phyloP scores from a whole-genome alignment of 768 basidiomycete species.

The Pleurotus tuber-regium region DNA sequence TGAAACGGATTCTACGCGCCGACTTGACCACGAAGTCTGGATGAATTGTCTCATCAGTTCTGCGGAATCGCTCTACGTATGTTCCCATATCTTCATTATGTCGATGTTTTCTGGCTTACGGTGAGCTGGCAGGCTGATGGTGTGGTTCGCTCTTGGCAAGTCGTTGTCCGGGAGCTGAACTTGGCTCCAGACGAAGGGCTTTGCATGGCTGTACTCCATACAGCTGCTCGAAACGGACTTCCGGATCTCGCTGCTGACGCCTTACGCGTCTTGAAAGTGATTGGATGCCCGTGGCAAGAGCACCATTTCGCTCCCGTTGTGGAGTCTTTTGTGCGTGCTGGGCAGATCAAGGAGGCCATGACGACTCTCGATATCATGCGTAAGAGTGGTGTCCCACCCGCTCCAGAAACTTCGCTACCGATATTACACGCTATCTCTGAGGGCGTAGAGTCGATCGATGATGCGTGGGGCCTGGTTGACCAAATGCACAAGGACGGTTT shows the following conservation, averaged over 20 bases:
- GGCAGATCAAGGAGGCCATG: slow-evolving; percentile 62
- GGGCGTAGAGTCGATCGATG: slow-evolving; percentile 55
- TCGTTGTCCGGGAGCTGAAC: slow-evolving; percentile 47
- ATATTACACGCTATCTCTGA: slow-evolving; percentile 47
- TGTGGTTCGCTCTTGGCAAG: slow-evolving; percentile 59
- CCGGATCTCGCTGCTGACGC: slow-evolving; percentile 68
- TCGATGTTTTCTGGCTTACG: slow-evolving; percentile 1
- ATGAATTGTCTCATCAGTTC: slow-evolving; percentile 62
- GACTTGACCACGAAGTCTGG: slow-evolving; percentile 58
- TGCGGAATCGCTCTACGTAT: slow-evolving; percentile 65
- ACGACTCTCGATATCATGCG: slow-evolving; percentile 60
- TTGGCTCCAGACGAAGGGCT: slow-evolving; percentile 74
- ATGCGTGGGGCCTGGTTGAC: slow-evolving; percentile 62
- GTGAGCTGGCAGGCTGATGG: slow-evolving; percentile 56
- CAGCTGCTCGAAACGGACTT: slow-evolving; percentile 71
- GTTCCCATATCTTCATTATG: slow-evolving; percentile 22
- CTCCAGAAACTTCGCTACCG: slow-evolving; percentile 48
- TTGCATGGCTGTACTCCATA: slow-evolving; percentile 65
- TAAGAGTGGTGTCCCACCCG: slow-evolving; percentile 43
- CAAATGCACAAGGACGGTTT: slow-evolving; percentile 53
- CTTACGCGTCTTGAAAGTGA: slow-evolving; percentile 49
- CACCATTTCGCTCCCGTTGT: slow-evolving; percentile 77
- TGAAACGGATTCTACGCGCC: slow-evolving; percentile 53
- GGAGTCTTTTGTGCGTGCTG: slow-evolving; percentile 64
- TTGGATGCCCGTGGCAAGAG: slow-evolving; percentile 54